Conservation (phyloP, 2,329 filamentous ascomycete species). For the Elsinoe batatas region DNA sequence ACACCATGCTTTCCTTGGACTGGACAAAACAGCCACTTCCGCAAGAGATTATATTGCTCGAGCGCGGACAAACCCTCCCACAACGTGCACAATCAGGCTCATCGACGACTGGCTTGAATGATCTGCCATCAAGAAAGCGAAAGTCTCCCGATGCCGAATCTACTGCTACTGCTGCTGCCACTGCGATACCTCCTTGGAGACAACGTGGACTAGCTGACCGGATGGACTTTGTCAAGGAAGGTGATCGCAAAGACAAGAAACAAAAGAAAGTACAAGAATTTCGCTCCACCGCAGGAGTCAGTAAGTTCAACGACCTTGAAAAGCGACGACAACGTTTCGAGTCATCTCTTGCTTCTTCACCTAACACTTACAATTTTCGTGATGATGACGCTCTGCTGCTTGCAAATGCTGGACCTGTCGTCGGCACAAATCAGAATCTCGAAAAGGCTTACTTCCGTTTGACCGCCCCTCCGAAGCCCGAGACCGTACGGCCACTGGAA, state of each 20-base stretch:
- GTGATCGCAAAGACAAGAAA: slow-evolving; percentile 35
- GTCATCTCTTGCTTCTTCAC: slow-evolving; percentile 45
- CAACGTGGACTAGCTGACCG: slow-evolving; percentile 64
- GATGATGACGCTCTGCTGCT: slow-evolving; percentile 40
- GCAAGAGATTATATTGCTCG: slow-evolving; percentile 68
- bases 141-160: slow-evolving; percentile 62
- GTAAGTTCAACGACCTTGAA: slow-evolving; percentile 88
- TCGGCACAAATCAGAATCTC: slow-evolving; percentile 72
- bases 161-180: slow-evolving; percentile 36
- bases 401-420: slow-evolving; percentile 54
- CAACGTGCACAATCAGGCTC: slow-evolving; percentile 15
- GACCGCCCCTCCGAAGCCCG: slow-evolving; percentile 78
- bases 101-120: slow-evolving; percentile 2
- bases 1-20: slow-evolving; percentile 62
- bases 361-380: slow-evolving; percentile 27
- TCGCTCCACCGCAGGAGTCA: slow-evolving; percentile 42
- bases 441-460: slow-evolving; percentile 94
- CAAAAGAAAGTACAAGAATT: slow-evolving; percentile 26
- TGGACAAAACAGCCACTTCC: slow-evolving; percentile 79
- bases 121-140: slow-evolving; percentile 53
- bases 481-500: slow-evolving; percentile 73
- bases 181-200: slow-evolving; percentile 56
- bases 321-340: slow-evolving; percentile 85
- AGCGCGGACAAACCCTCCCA: slow-evolving; percentile 42
- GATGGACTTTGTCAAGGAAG: slow-evolving; percentile 53